These are phyloP conservation scores for Xylaria sp. DNA, from an alignment of 2,329 filamentous ascomycete genomes.

Conservation along the genomic window DNA sequence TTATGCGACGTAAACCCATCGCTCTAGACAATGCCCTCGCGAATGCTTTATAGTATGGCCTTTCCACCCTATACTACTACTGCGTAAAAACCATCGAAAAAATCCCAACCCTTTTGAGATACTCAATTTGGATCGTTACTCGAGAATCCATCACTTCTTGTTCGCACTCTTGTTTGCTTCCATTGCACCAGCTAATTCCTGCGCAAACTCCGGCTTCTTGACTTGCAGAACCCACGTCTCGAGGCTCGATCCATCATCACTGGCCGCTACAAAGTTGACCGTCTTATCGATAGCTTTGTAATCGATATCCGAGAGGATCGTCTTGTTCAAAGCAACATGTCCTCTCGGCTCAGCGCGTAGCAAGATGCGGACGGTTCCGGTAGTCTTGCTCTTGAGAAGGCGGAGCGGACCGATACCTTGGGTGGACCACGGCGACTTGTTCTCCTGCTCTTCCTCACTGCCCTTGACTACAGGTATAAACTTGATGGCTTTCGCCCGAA, in stretches of 20 bases:
- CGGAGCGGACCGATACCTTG: constrained; percentile 74
- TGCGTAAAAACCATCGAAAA: neutral
- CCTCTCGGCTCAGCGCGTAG: constrained; percentile 77
- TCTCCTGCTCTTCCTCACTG: constrained; percentile 50
- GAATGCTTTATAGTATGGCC: constrained; percentile 24
- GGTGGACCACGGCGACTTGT: constrained; percentile 65
- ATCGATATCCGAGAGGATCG: constrained; percentile 60
- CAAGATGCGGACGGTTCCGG: constrained; percentile 67
- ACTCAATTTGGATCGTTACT: neutral
- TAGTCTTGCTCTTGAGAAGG: constrained; percentile 73
- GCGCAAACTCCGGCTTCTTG: constrained; percentile 57
- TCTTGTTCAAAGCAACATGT: constrained; percentile 72
- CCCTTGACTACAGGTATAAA: constrained; percentile 52
- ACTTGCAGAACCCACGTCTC: constrained; percentile 75
- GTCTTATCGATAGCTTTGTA: constrained; percentile 67
- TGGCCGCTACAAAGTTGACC: constrained; percentile 60
- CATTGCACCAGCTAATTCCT: constrained; percentile 53
- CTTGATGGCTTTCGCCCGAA: constrained; percentile 70
- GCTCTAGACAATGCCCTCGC: constrained; percentile 6
- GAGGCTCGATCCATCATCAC: constrained; percentile 59
- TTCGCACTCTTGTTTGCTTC: constrained; percentile 60
- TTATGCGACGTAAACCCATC: neutral
- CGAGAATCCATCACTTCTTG: constrained; percentile 52
- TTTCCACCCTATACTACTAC: constrained; percentile 5
- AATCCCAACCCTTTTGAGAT: neutral